These are phyloP conservation scores for Rhytidhysteron rufulum DNA, from an alignment of 2,329 filamentous ascomycete genomes.

Conservation along the genomic window DNA sequence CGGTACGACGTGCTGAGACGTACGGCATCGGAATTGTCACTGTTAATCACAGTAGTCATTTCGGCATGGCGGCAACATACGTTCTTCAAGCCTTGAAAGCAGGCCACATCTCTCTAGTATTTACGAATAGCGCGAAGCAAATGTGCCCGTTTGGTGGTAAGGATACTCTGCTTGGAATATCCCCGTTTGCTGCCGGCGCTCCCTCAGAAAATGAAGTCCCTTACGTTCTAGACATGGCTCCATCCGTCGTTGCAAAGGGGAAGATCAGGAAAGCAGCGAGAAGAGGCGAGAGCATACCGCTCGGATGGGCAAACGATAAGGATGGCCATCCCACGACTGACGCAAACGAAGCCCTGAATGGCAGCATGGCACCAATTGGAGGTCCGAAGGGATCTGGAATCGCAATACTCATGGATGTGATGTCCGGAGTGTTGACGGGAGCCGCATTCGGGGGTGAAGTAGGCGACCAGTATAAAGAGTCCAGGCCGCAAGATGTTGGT, in stretches of 20 bases:
- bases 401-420: conserved; percentile 8
- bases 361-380: conserved; percentile 14
- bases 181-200: conserved; percentile 9
- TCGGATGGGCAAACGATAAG: conserved; percentile 17
- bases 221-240: conserved; percentile 22
- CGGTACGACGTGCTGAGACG: conserved; percentile 8
- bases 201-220: conserved; percentile 5
- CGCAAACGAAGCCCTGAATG: conserved; percentile 14
- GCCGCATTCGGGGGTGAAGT: conserved; percentile 2
- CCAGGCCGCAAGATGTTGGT: conserved; percentile 2
- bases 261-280: conserved; percentile 20
- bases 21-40: conserved; percentile 22
- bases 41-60: conserved; percentile 20
- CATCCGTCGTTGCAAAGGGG: conserved; percentile 18
- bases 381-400: conserved; percentile 12
- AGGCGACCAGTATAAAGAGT: conserved; percentile 3
- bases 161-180: conserved; percentile 8
- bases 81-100: conserved; percentile 16
- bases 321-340: conserved; percentile 17
- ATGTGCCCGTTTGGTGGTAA: conserved; percentile 32
- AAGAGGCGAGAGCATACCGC: conserved; percentile 19
- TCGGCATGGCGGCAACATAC: conserved; percentile 24
- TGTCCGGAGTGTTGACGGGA: neutral
- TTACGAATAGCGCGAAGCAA: conserved; percentile 57
- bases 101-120: conserved; percentile 66